Base-by-base conservation (phyloP, 2,329 filamentous ascomycete genomes). In the Penicillium sp. region DNA sequence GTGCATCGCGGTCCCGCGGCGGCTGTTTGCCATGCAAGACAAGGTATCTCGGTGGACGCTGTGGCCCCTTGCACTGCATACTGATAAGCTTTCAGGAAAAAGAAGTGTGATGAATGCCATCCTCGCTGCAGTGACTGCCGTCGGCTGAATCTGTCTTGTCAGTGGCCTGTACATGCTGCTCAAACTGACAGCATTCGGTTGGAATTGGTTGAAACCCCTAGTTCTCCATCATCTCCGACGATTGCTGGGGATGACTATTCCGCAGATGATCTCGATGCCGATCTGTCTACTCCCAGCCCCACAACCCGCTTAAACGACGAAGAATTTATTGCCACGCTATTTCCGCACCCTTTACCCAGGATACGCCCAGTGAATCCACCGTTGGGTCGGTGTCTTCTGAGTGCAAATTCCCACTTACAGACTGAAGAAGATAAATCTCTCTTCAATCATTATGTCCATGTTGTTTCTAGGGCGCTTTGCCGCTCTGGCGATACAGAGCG, bases 371-470 rank as follows among this genome's bases (percentile, higher is more conserved):
- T 34, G 8, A 18, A 55, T 4, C 42, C 50, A 13, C 43, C 18
- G 2, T 18, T 60, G 9, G 38, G 50, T 36, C 55, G 57, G 10
- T 59, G 57, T 4, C 42, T 49, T 3, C 16, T 59, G 13, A 58
- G 57, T 11, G 45, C 56, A 7, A 67, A 65, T 21, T 60, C 66
- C 4, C 55, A 61, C 51, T 45, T 68, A 7, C 52, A 54, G 14
- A 60, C 52, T 13, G 61, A 67, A 8, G 65, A 69, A 29, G 67
- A 69, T 39, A 59, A 61, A 8, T 67, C 62, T 1, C 58, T 68
- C 0, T 67, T 67, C 32, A 69, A 69, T 31, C 67, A 69, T 54
- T 69, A 67, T 53, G 50, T 69, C 29, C 60, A 66, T 18, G 57
- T 64, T 13, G 66, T 68, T 5, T 58, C 64, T 1, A 56, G 62